These are phyloP conservation scores for Coniosporium apollinis DNA, from an alignment of 495 filamentous ascomycete genomes.

Conservation along the genomic window DNA sequence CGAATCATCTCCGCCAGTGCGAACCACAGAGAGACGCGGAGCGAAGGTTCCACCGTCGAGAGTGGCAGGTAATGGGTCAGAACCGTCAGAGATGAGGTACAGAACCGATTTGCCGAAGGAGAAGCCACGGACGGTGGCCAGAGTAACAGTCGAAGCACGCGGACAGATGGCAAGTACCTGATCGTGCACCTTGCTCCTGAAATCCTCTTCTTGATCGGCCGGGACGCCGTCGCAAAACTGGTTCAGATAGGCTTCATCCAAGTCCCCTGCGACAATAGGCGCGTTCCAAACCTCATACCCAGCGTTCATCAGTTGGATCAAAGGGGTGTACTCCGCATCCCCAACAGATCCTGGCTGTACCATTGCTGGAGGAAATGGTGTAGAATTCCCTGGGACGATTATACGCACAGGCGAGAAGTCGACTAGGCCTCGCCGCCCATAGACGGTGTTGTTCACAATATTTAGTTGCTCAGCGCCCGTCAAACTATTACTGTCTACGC, in stretches of 20 bases:
- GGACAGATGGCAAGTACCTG: constrained; percentile 2
- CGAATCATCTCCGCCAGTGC: constrained; percentile 1
- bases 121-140: neutral
- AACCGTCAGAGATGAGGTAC: neutral
- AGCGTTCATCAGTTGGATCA: constrained; percentile 2
- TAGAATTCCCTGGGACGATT: neutral
- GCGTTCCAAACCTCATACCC: constrained; percentile 4
- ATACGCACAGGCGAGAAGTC: constrained; percentile 2
- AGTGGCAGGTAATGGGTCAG: neutral
- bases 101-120: constrained; percentile 1
- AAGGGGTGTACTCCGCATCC: constrained; percentile 1
- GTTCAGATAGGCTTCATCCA: constrained; percentile 2
- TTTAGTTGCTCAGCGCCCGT: neutral
- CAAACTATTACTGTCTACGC: neutral
- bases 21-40: neutral
- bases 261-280: constrained; percentile 1
- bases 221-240: constrained; percentile 3
- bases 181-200: constrained; percentile 1
- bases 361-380: constrained; percentile 1
- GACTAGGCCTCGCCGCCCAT: neutral
- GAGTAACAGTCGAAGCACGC: neutral
- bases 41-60: neutral
- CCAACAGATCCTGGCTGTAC: constrained; percentile 1
- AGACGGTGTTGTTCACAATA: constrained; percentile 1
- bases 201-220: neutral